Evolutionary conservation across 2,329 filamentous ascomycete species (phyloP).

Genomic region (Fusarium newnesense): DNA sequence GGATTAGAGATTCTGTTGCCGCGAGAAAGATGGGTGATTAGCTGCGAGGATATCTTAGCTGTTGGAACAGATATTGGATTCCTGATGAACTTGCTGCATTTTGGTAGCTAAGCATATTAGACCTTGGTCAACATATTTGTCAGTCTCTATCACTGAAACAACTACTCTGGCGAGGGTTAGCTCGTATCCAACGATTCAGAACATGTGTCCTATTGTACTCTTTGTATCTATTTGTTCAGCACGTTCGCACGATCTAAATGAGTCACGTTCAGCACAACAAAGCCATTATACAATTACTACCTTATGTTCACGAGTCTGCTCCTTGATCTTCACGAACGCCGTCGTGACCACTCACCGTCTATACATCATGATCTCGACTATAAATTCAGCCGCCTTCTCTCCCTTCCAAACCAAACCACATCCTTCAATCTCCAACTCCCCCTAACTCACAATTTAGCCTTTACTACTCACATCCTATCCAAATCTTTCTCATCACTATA

Average conservation of each 20-base stretch:
- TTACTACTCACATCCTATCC: rapidly evolving
- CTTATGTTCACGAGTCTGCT: rapidly evolving
- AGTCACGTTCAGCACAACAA: neutral
- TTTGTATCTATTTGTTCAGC: neutral
- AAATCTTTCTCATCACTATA: neutral
- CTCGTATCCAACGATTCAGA: neutral
- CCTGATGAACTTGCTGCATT: neutral
- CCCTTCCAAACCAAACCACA: neutral
- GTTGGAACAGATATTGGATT: too few species aligned
- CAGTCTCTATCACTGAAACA: neutral
- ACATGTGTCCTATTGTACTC: neutral
- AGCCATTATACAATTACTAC: neutral
- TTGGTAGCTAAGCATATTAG: neutral
- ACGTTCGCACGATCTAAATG: rapidly evolving
- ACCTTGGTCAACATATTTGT: neutral
- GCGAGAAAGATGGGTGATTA: rapidly evolving
- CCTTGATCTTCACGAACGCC: rapidly evolving
- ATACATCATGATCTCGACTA: neutral
- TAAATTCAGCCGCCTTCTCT: rapidly evolving
- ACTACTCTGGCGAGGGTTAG: rapidly evolving
- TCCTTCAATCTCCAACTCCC: neutral
- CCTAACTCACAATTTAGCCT: rapidly evolving
- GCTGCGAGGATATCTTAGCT: too few species aligned
- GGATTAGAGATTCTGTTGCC: neutral
- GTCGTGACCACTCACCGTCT: too few species aligned